Evolutionary conservation across 2,329 filamentous ascomycete species (phyloP).

Genomic region (Aspergillus tanneri): DNA sequence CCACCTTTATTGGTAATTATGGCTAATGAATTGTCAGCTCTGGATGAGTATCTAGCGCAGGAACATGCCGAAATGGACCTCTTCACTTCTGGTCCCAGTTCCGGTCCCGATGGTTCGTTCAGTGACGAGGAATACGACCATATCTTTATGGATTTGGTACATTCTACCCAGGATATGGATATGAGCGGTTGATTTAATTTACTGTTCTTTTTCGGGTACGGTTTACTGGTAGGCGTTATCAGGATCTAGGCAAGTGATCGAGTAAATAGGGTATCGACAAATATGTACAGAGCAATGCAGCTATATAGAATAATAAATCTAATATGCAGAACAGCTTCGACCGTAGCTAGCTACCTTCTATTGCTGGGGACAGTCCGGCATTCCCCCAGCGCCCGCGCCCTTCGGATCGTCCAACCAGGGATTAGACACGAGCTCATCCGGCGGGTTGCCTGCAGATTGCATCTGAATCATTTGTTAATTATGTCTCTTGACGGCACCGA

Average conservation of each 20-base stretch:
- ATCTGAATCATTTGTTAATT: conserved; percentile 60
- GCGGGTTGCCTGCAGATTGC: conserved; percentile 91
- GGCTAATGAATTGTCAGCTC: too few species aligned
- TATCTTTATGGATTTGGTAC: conserved; percentile 64
- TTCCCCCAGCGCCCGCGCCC: conserved; percentile 64
- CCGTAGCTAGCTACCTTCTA: conserved; percentile 29
- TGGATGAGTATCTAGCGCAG: conserved; percentile 39
- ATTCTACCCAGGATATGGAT: conserved; percentile 42
- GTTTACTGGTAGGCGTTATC: too few species aligned
- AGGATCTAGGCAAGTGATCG: neutral
- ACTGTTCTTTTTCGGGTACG: neutral
- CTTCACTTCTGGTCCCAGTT: conserved; percentile 9
- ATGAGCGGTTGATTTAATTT: conserved; percentile 18
- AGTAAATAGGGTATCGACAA: conserved; percentile 1
- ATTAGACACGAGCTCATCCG: conserved; percentile 72
- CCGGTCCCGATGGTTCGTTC: conserved; percentile 19
- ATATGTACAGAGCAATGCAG: conserved; percentile 30
- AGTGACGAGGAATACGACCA: conserved; percentile 62
- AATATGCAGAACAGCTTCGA: conserved; percentile 13
- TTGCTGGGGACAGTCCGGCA: conserved; percentile 64
- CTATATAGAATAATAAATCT: conserved; percentile 7
- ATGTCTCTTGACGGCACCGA: neutral
- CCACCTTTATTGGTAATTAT: too few species aligned
- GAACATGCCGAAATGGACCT: conserved; percentile 36
- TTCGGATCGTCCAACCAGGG: conserved; percentile 70